Evolutionary conservation across 129 eudicot genomes (phyloP).

Genomic region (Smallanthus sonchifolius): DNA sequence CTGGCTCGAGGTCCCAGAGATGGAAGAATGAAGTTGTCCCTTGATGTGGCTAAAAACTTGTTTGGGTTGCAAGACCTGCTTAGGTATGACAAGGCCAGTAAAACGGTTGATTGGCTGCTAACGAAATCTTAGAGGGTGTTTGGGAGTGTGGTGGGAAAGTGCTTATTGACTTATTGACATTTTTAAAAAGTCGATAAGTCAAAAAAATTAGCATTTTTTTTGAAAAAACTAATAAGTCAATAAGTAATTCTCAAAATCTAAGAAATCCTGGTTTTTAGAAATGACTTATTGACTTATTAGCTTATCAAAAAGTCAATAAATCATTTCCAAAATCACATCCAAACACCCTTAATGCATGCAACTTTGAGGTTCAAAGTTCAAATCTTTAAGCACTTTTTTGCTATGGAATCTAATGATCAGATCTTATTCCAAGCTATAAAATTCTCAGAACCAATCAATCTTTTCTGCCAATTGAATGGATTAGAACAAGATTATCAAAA

Average conservation of each 20-base stretch:
- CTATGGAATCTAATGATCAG: constrained; percentile 71
- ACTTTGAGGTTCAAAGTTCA: constrained; percentile 5
- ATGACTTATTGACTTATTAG: too few relatives aligned
- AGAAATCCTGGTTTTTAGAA: too few relatives aligned
- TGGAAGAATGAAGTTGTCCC: constrained; percentile 80
- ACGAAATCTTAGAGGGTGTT: constrained; percentile 37
- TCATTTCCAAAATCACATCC: too few relatives aligned
- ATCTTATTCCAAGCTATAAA: constrained; percentile 53
- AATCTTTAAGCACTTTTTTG: constrained; percentile 20
- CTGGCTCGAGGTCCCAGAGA: constrained; percentile 71
- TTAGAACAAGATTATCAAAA: constrained; percentile 10
- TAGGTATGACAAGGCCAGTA: constrained; percentile 72
- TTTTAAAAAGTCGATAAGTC: too few relatives aligned
- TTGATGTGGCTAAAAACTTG: constrained; percentile 62
- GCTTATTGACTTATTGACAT: too few relatives aligned
- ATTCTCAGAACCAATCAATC: constrained; percentile 45
- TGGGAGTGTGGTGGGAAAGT: too few relatives aligned
- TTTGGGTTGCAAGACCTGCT: constrained; percentile 70
- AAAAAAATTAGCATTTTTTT: too few relatives aligned
- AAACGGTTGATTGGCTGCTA: constrained; percentile 74
- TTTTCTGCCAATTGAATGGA: constrained; percentile 44
- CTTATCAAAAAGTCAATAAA: too few relatives aligned
- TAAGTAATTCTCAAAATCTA: too few relatives aligned
- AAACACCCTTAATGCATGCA: constrained; percentile 34
- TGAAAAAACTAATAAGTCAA: too few relatives aligned